A percentile compares a stretch with the other conserved stretches of the same genome.
phyloP scores from a whole-genome alignment of 805 yeast species.

The Ogataea saltuana region DNA sequence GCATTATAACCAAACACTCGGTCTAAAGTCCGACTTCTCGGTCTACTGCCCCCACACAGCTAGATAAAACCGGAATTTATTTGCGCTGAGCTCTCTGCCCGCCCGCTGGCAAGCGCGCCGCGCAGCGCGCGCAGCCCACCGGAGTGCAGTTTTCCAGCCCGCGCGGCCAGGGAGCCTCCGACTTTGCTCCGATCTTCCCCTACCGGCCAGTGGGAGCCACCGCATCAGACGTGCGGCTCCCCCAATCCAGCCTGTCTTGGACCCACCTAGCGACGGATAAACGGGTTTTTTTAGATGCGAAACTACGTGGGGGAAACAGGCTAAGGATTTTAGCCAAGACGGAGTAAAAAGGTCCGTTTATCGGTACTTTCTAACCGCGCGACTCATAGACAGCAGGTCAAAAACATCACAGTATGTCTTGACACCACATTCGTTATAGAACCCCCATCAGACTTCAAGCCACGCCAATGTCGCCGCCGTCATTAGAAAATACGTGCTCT shows the following conservation, averaged over 20 bases:
- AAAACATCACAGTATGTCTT: too few species aligned
- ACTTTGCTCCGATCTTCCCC: neutral
- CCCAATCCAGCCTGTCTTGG: neutral
- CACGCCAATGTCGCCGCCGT: neutral
- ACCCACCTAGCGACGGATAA: slow-evolving; percentile 1
- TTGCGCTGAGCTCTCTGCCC: too few species aligned
- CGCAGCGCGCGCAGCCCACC: too few species aligned
- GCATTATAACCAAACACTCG: neutral
- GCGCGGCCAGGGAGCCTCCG: slow-evolving; percentile 1
- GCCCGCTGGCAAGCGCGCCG: too few species aligned
- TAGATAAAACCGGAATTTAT: too few species aligned
- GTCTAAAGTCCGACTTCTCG: too few species aligned
- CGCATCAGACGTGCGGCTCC: slow-evolving; percentile 5
- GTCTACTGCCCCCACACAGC: too few species aligned
- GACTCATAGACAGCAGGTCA: too few species aligned
- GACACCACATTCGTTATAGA: neutral
- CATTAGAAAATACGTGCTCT: neutral
- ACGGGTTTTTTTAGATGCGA: neutral
- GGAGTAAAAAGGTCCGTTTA: neutral
- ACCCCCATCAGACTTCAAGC: too few species aligned
- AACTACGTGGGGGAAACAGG: neutral
- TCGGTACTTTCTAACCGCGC: too few species aligned
- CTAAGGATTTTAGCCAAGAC: neutral
- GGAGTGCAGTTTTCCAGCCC: too few species aligned
- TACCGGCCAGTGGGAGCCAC: neutral